Percentiles rank a stretch among this genome's conserved stretches.
Evolutionary conservation across 2,329 filamentous ascomycete genomes (phyloP).

Genomic region (Sclerotinia nivalis): DNA sequence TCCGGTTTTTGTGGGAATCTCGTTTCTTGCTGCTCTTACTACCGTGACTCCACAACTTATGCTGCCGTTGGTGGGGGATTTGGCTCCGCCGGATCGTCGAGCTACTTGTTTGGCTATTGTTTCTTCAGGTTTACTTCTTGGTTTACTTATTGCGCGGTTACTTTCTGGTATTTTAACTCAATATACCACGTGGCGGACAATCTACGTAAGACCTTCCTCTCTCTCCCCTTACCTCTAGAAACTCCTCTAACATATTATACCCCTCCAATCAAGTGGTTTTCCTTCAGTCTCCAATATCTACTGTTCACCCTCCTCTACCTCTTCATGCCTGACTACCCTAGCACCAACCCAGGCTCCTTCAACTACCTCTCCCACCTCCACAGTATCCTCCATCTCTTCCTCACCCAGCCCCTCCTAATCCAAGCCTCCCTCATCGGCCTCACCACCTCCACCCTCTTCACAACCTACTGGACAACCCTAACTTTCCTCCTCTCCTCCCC

Average conservation of each 20-base stretch:
- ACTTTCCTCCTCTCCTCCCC: constrained; percentile 73
- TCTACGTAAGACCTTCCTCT: constrained; percentile 52
- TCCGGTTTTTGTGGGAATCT: constrained; percentile 64
- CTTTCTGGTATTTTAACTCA: constrained; percentile 74
- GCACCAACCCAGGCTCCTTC: constrained; percentile 64
- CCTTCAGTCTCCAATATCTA: constrained; percentile 68
- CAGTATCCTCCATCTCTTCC: constrained; percentile 63
- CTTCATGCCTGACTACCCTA: constrained; percentile 80
- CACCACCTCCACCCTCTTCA: constrained; percentile 62
- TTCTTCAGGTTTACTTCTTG: constrained; percentile 72
- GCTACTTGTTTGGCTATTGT: constrained; percentile 73
- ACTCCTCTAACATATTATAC: too few species aligned
- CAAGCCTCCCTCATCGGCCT: constrained; percentile 70
- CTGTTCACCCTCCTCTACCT: constrained; percentile 66
- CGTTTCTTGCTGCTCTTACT: constrained; percentile 72
- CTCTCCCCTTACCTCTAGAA: not conserved
- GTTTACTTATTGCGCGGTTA: constrained; percentile 73
- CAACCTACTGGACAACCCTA: constrained; percentile 71
- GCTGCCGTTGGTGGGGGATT: constrained; percentile 78
- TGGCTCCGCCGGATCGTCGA: constrained; percentile 67
- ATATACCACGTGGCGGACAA: constrained; percentile 71
- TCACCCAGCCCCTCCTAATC: constrained; percentile 66
- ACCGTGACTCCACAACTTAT: constrained; percentile 80
- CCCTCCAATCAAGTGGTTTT: too few species aligned
- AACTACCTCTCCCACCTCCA: constrained; percentile 66